Evolutionary conservation across 1,139 yeast species (phyloP), one percentile per base, ranked within the genome.

Genomic region (Schizosaccharomyces versatilis): DNA sequence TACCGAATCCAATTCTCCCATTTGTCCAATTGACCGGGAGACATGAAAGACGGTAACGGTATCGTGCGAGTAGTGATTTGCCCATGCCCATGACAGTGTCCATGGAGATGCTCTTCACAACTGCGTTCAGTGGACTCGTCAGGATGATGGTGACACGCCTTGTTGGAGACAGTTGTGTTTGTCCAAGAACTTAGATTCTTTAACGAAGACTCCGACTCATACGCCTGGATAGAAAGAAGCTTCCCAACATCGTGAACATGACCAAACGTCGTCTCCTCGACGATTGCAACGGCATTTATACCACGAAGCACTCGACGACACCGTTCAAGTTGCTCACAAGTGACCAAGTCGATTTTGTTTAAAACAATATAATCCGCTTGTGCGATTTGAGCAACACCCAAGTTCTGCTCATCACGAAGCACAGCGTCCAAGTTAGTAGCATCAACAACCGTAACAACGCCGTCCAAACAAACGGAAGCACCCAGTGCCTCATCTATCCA

Each of bases 401-500:
- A 82, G 9, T 36, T 38, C 9, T n/a, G 36, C 10, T 38, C 40
- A 17, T 38, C 42, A 1, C 19, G 36, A 8, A 38, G 32, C 14
- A 38, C 36, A 14, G 12, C 14, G 14, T 49, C 52, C 17, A 57
- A 19, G 9, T 53, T 53, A 9, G 58, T 53, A 53, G 53, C 54
- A 67, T 90, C 98, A 52, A 90, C 71, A 5, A 93, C 96, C 0
- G 96, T 83, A n/a, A 93, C 76, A 5, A 90, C 86, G 0, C 96
- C 95, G 67, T 90, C 98, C 49, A 90, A 81, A 65, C 84, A 84
- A 1, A 90, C 84, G 60, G 79, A 80, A 6, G 95, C 80, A 10
- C 81, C 74, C 56, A 90, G 70, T 0, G 90, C 96, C 41, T 84
- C 93, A 66, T 90, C 98, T 47, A 88, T 72, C 98, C 98, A 90